Evolutionary conservation across 1,284 basidiomycete species (phyloP).

Genomic region (Cronartium quercuum): DNA sequence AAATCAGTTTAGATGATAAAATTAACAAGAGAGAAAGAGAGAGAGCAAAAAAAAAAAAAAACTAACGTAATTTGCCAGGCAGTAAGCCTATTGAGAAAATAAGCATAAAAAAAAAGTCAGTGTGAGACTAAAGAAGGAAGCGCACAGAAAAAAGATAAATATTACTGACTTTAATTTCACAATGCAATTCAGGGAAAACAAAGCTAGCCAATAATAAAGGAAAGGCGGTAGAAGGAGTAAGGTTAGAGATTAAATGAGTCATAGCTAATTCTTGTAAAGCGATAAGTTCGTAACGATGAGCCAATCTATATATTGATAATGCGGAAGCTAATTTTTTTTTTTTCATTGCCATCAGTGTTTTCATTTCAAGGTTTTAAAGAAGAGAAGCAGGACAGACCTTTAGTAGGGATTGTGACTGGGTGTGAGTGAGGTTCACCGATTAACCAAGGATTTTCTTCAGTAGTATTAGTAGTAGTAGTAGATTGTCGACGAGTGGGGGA

Average conservation of each 20-base stretch:
- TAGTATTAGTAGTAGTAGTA: not conserved
- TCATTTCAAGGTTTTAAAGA: not conserved
- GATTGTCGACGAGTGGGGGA: not conserved
- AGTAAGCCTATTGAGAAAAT: conserved; percentile 7
- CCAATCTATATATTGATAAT: conserved; percentile 69
- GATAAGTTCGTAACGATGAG: conserved; percentile 69
- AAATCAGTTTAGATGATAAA: not conserved
- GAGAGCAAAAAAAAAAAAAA: not conserved
- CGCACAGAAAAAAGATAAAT: not conserved
- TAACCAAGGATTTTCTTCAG: not conserved
- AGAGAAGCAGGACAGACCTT: not conserved
- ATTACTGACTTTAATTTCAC: conserved; percentile 11
- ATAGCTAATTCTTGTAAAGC: conserved; percentile 62
- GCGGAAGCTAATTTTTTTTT: conserved; percentile 61
- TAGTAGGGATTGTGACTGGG: not conserved
- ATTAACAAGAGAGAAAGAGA: not conserved
- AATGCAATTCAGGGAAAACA: conserved; percentile 40
- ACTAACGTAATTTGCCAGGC: conserved; percentile 24
- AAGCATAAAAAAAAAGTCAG: not conserved
- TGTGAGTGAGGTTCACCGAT: conserved; percentile 20
- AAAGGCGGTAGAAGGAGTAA: conserved; percentile 66
- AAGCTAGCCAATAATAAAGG: conserved; percentile 59
- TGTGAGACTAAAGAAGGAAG: not conserved
- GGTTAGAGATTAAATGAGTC: conserved; percentile 66
- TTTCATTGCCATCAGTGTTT: too few species aligned